phyloP scores from a whole-genome alignment of 73 alveolate genomes.

The Paramecium bursaria region DNA sequence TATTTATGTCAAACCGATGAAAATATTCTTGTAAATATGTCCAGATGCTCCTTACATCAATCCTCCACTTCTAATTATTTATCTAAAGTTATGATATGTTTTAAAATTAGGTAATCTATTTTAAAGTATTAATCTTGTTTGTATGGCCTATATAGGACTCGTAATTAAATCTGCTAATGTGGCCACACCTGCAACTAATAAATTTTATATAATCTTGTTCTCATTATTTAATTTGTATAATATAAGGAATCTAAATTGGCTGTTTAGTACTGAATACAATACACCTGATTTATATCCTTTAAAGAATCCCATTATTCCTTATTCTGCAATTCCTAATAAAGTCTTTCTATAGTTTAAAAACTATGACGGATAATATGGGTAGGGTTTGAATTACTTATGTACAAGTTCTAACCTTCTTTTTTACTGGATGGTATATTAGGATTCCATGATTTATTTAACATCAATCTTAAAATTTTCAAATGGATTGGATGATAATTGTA shows the following conservation, averaged over 20 bases:
- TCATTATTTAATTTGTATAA: background rate
- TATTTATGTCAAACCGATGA: background rate
- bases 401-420: constrained; percentile 21
- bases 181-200: constrained; percentile 1
- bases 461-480: too few species aligned
- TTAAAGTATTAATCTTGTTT: constrained; percentile 16
- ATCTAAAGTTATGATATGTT: too few species aligned
- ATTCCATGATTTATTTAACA: constrained; percentile 20
- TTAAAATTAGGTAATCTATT: constrained; percentile 54
- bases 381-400: background rate
- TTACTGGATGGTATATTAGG: constrained; percentile 7
- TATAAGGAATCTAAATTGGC: constrained; percentile 16
- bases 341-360: constrained; percentile 16
- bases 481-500: too few species aligned
- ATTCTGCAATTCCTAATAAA: constrained; percentile 15
- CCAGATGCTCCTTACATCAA: too few species aligned
- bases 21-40: background rate
- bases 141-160: constrained; percentile 13
- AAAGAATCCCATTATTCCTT: constrained; percentile 34
- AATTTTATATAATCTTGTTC: background rate
- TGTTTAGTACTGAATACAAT: background rate
- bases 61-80: too few species aligned
- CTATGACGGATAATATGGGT: background rate
- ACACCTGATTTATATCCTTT: constrained; percentile 44
- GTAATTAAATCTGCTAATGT: background rate